Percentiles rank a stretch among this genome's conserved stretches.
Evolutionary conservation across 169 alveolate genomes (phyloP).

Genomic region (Babesia divergens): DNA sequence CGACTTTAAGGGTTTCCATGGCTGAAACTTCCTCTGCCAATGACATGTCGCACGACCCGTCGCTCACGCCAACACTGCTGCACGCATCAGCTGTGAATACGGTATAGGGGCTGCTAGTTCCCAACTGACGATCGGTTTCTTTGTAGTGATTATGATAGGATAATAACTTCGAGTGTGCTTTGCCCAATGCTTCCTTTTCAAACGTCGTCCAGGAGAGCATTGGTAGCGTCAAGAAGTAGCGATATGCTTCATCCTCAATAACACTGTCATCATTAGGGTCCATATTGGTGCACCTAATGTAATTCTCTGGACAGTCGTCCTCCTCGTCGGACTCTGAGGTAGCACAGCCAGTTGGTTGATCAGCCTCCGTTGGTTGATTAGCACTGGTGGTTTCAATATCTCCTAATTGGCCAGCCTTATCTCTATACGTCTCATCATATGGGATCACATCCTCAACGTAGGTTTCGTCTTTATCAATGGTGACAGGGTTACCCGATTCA

Average conservation of each 20-base stretch:
- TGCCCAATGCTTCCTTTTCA: constrained; percentile 27
- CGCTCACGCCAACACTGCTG: constrained; percentile 28
- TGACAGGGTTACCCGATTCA: not conserved
- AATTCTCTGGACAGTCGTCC: not conserved
- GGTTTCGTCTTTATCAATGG: too few relatives aligned
- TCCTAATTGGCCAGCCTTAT: too few relatives aligned
- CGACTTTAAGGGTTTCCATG: constrained; percentile 1
- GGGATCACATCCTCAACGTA: too few relatives aligned
- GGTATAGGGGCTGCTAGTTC: constrained; percentile 18
- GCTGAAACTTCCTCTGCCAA: constrained; percentile 21
- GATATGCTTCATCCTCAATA: constrained; percentile 48
- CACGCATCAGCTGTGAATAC: constrained; percentile 21
- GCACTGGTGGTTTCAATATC: too few relatives aligned
- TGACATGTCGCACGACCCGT: constrained; percentile 21
- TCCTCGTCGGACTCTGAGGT: not conserved
- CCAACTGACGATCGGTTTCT: constrained; percentile 6
- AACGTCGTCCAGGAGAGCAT: constrained; percentile 38
- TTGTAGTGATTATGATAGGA: not conserved
- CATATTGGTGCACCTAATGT: not conserved
- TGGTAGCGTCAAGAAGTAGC: constrained; percentile 51
- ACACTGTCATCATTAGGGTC: constrained; percentile 8
- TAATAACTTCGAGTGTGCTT: not conserved
- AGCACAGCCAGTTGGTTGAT: too few relatives aligned
- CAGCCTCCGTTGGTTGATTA: too few relatives aligned
- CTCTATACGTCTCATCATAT: too few relatives aligned